A percentile compares a stretch with the other conserved stretches of the same genome.
Evolutionary conservation across 371 early-diverging fungal genomes (phyloP).

Genomic region (Mortierella sp.): DNA sequence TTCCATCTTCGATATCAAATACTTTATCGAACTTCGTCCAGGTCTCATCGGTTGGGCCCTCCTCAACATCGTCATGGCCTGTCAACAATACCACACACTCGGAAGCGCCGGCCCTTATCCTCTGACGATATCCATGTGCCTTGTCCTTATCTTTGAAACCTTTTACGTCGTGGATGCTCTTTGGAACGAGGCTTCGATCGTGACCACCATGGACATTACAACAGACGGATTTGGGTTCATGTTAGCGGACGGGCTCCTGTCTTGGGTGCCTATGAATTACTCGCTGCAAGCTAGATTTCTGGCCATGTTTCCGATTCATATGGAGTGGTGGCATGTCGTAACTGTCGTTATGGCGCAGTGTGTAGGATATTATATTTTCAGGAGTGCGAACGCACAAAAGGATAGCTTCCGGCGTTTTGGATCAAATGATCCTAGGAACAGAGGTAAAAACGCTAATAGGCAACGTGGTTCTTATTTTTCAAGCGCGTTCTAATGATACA

Average conservation of each 20-base stretch:
- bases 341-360: background rate
- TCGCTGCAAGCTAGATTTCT: background rate
- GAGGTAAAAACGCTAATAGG: too few species aligned
- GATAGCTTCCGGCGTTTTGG: background rate
- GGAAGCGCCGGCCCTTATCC: background rate
- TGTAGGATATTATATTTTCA: background rate
- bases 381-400: background rate
- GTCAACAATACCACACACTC: background rate
- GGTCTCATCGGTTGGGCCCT: background rate
- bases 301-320: background rate
- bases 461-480: too few species aligned
- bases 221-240: conserved; percentile 1
- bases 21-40: background rate
- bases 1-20: background rate
- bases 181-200: background rate
- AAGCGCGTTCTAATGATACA: too few species aligned
- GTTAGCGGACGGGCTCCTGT: background rate
- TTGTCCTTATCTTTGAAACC: background rate
- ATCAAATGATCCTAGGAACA: background rate
- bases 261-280: background rate
- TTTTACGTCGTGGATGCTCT: background rate
- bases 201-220: background rate
- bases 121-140: background rate
- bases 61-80: background rate
- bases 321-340: background rate